Percentiles rank a stretch among this genome's conserved stretches.
Evolutionary conservation across 441 rosid genomes (phyloP).

Genomic region (Erodium chrysanthum): DNA sequence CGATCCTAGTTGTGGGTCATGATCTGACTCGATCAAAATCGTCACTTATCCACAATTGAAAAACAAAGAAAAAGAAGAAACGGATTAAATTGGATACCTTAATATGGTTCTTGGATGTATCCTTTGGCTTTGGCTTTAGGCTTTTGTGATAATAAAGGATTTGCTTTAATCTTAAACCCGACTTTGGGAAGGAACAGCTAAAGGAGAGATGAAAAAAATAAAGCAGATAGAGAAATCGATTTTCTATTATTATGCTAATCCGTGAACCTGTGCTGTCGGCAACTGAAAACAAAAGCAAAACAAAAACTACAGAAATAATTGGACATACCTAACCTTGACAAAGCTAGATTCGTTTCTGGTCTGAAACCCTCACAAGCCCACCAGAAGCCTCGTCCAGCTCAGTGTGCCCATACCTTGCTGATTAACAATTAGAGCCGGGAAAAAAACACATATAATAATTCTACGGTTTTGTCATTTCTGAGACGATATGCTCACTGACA

Average conservation of each 20-base stretch:
- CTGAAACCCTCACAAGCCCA: constrained; percentile 12
- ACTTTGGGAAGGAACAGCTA: background rate
- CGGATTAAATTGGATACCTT: too few relatives aligned
- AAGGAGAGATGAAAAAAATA: background rate
- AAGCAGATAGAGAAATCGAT: background rate
- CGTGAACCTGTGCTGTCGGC: constrained; percentile 25
- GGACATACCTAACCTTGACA: constrained; percentile 13
- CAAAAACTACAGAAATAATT: background rate
- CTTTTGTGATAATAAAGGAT: background rate
- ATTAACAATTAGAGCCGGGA: background rate
- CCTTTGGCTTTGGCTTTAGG: too few relatives aligned
- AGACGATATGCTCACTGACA: background rate
- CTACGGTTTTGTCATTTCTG: constrained; percentile 1
- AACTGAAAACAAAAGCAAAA: constrained; percentile 19
- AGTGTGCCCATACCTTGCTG: constrained; percentile 13
- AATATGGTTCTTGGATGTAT: too few relatives aligned
- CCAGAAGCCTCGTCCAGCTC: constrained; percentile 9
- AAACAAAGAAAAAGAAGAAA: too few relatives aligned
- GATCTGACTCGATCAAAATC: too few relatives aligned
- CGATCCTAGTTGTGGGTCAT: too few relatives aligned
- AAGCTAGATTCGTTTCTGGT: too few relatives aligned
- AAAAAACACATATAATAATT: background rate
- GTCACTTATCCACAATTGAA: too few relatives aligned
- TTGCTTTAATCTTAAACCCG: background rate
- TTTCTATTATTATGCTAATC: background rate